Evolutionary conservation across 129 eudicot species (phyloP).

Genomic region (carrot (Daucus carota)): DNA sequence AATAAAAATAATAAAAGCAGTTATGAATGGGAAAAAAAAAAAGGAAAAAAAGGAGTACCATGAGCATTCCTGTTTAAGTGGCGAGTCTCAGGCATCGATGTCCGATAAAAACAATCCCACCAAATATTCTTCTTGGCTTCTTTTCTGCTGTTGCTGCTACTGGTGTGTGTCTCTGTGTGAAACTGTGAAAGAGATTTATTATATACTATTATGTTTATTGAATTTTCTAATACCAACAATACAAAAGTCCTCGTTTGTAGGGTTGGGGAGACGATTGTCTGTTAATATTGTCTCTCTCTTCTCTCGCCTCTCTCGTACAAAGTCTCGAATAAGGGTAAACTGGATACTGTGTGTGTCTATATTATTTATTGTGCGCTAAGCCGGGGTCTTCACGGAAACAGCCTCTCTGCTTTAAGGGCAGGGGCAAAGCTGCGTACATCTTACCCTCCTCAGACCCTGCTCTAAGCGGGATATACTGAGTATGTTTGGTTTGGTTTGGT

Average conservation of each 20-base stretch:
- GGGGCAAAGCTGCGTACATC: no score
- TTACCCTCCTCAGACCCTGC: no score
- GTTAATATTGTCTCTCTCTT: not conserved
- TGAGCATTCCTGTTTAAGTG: slow-evolving; percentile 52
- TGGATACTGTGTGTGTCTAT: no score
- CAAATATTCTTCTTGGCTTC: not conserved
- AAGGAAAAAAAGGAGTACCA: not conserved
- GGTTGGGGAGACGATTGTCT: not conserved
- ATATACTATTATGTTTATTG: not conserved
- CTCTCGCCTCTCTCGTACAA: not conserved
- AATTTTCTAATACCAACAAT: no score
- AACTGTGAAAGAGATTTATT: not conserved
- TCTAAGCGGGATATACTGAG: no score
- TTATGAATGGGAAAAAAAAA: not conserved
- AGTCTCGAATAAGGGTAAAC: no score
- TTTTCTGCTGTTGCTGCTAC: not conserved
- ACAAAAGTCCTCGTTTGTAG: not conserved
- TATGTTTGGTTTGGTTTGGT: no score
- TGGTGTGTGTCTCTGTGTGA: not conserved
- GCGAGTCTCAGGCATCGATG: slow-evolving; percentile 62
- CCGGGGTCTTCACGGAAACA: no score
- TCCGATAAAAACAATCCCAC: not conserved
- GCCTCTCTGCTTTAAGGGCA: no score
- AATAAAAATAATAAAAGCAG: not conserved
- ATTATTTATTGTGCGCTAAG: no score